Percentiles rank a stretch among this genome's conserved stretches.
phyloP scores from a whole-genome alignment of 1,284 basidiomycete genomes.

The Golubevia pallescens region DNA sequence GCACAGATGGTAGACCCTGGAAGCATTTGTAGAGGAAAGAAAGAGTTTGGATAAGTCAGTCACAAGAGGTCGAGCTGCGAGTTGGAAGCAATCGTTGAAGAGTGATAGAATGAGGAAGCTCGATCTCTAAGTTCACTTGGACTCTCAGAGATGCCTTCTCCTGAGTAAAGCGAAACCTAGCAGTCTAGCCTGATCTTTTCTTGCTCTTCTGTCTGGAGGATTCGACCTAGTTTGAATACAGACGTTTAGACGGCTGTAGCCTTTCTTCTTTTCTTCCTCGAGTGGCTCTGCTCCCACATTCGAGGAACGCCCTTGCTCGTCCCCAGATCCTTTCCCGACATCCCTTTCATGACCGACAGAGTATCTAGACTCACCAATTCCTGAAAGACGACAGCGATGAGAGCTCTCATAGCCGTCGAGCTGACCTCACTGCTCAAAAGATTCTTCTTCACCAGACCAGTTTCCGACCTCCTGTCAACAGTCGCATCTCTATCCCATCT shows the following conservation, averaged over 20 bases:
- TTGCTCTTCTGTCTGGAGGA: background rate
- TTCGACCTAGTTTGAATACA: background rate
- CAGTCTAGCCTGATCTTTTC: no score
- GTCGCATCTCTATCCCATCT: conserved; percentile 61
- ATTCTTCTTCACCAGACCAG: conserved; percentile 4
- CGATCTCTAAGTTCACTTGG: no score
- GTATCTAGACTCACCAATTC: conserved; percentile 65
- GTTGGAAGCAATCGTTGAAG: no score
- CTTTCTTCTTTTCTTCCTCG: no score
- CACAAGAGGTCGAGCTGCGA: no score
- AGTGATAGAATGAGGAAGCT: no score
- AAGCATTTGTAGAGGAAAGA: conserved; percentile 15
- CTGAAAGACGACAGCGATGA: conserved; percentile 69
- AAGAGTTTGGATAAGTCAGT: background rate
- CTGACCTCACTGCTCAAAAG: conserved; percentile 38
- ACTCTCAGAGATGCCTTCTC: no score
- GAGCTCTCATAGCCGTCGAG: conserved; percentile 66
- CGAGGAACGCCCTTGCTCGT: no score
- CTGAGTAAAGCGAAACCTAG: no score
- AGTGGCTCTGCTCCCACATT: no score
- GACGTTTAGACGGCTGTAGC: no score
- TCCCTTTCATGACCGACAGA: background rate
- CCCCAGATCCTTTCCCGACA: no score
- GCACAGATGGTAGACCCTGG: conserved; percentile 21
- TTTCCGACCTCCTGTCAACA: conserved; percentile 8